Percentiles rank a stretch among this genome's conserved stretches.
These are phyloP conservation scores for Neolecta irregularis DNA, from an alignment of 1,139 yeast genomes.

Conservation along the genomic window DNA sequence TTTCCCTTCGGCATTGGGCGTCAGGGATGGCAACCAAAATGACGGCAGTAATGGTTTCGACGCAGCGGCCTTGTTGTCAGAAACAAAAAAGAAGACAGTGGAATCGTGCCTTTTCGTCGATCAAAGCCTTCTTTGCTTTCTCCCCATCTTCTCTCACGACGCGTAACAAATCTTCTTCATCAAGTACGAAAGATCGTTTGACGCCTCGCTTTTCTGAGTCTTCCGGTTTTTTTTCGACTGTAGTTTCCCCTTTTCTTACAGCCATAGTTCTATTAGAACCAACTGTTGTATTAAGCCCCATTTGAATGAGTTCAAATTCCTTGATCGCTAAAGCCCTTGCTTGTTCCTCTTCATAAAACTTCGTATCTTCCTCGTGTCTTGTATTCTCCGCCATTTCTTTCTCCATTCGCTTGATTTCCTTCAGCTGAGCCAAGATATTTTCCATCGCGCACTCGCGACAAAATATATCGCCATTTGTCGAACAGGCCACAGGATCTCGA, in stretches of 20 bases:
- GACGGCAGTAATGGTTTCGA: conserved; percentile 5
- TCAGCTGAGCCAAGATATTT: conserved; percentile 14
- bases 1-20: conserved; percentile 7
- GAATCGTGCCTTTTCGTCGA: not conserved
- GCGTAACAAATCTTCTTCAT: conserved; percentile 2
- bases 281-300: not conserved
- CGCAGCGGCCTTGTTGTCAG: not conserved
- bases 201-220: not conserved
- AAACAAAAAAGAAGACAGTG: not conserved
- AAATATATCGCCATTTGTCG: conserved; percentile 15
- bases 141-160: conserved; percentile 6
- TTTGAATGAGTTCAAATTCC: conserved; percentile 3
- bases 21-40: conserved; percentile 13
- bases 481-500: conserved; percentile 17
- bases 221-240: conserved; percentile 9
- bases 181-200: conserved; percentile 6
- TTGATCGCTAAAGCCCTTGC: conserved; percentile 6
- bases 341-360: conserved; percentile 4
- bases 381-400: conserved; percentile 9
- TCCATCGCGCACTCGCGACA: conserved; percentile 15
- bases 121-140: conserved; percentile 1
- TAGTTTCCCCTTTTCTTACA: conserved; percentile 10
- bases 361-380: conserved; percentile 7
- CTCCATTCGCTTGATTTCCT: conserved; percentile 12
- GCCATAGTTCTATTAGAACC: not conserved